phyloP scores from a whole-genome alignment of 495 filamentous ascomycete species.

The Stereocaulon alpinum region DNA sequence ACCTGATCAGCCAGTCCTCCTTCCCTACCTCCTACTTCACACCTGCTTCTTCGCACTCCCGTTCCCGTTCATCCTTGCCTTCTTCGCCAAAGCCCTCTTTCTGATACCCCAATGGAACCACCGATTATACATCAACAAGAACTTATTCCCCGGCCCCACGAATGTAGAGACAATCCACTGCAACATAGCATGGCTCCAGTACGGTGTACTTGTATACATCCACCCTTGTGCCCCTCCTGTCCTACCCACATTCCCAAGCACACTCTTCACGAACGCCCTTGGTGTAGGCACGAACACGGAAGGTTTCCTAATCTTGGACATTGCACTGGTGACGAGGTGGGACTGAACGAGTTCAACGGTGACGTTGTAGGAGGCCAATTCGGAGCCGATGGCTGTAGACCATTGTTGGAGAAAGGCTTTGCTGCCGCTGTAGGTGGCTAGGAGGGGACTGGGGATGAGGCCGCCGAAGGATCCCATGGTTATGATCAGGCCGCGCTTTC shows the following conservation, averaged over 20 bases:
- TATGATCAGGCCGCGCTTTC: slow-evolving; percentile 77
- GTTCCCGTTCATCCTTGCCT: slow-evolving; percentile 52
- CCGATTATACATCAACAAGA: slow-evolving; percentile 57
- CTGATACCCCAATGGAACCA: slow-evolving; percentile 80
- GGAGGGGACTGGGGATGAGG: slow-evolving; percentile 76
- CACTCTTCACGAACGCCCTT: slow-evolving; percentile 66
- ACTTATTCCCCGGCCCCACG: slow-evolving; percentile 51
- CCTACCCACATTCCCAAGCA: slow-evolving; percentile 71
- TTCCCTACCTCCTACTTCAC: background rate
- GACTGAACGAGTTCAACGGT: slow-evolving; percentile 78
- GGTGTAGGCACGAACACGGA: slow-evolving; percentile 70
- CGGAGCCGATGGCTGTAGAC: slow-evolving; percentile 75
- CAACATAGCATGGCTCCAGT: slow-evolving; percentile 82
- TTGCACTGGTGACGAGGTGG: slow-evolving; percentile 87
- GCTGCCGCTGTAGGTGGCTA: slow-evolving; percentile 93
- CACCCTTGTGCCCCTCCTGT: slow-evolving; percentile 63
- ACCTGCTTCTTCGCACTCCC: slow-evolving; percentile 28
- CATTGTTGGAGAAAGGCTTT: slow-evolving; percentile 98
- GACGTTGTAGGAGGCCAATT: slow-evolving; percentile 69
- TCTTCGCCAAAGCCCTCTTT: slow-evolving; percentile 80
- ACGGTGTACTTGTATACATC: slow-evolving; percentile 78
- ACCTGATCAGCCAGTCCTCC: background rate
- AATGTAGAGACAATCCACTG: slow-evolving; percentile 72
- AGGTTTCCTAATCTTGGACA: slow-evolving; percentile 84
- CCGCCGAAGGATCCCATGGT: slow-evolving; percentile 97